phyloP scores from a whole-genome alignment of 1,284 basidiomycete species.

The Malassezia nana region DNA sequence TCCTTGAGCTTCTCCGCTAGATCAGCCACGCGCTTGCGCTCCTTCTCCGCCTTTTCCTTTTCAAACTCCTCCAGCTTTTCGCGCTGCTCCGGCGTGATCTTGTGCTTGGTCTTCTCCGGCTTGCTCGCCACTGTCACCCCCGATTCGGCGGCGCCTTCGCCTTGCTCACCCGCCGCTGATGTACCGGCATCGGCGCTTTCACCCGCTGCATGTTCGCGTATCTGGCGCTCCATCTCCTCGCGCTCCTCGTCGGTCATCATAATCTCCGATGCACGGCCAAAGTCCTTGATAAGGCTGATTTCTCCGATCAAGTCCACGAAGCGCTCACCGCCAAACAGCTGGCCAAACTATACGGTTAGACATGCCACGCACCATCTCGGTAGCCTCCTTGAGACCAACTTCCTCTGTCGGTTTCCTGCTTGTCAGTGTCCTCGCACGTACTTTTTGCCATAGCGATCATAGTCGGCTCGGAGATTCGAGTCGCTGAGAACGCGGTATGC shows the following conservation, averaged over 20 bases:
- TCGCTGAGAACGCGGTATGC: constrained; percentile 41
- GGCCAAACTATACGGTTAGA: constrained; percentile 30
- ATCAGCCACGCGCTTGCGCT: constrained; percentile 42
- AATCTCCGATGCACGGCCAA: constrained; percentile 49
- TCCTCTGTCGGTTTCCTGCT: constrained; percentile 43
- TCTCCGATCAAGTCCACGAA: constrained; percentile 48
- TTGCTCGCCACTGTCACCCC: constrained; percentile 27
- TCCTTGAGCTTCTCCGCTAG: constrained; percentile 45
- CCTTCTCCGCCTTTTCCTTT: constrained; percentile 45
- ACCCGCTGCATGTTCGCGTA: constrained; percentile 49
- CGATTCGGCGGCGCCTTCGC: constrained; percentile 23
- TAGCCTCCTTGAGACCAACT: constrained; percentile 46
- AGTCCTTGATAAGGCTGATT: constrained; percentile 48
- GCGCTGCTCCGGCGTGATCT: constrained; percentile 67
- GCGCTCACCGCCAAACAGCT: constrained; percentile 47
- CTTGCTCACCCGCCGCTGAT: constrained; percentile 13
- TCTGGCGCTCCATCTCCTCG: constrained; percentile 67
- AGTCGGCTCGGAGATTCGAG: constrained; percentile 74
- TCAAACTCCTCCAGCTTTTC: constrained; percentile 45
- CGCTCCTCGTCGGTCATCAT: constrained; percentile 75
- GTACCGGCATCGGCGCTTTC: constrained; percentile 17
- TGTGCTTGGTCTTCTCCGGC: constrained; percentile 52
- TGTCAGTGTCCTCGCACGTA: constrained; percentile 54
- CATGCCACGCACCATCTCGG: constrained; percentile 35
- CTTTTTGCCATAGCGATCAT: constrained; percentile 87